Evolutionary conservation across 2,329 filamentous ascomycete species (phyloP).

Genomic region (Leptographium flavum): DNA sequence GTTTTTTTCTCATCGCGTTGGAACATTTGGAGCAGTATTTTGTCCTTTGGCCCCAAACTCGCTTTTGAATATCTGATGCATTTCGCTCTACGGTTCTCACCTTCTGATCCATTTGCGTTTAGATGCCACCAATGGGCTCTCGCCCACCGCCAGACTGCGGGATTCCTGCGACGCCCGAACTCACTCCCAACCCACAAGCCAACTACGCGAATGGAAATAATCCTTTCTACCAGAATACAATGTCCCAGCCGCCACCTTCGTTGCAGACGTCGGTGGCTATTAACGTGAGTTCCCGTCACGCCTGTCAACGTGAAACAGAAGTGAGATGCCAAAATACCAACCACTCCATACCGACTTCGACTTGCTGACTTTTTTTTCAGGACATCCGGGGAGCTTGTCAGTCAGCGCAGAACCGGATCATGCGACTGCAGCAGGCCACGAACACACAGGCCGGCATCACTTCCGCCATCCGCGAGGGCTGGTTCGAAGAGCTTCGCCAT

Average conservation of each 20-base stretch:
- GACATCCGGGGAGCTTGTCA: conserved; percentile 9
- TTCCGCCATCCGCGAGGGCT: conserved; percentile 2
- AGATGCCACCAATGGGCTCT: neutral
- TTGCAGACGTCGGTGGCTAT: neutral
- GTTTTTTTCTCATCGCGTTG: neutral
- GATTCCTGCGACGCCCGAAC: neutral
- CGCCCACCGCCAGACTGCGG: neutral
- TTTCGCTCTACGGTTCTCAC: neutral
- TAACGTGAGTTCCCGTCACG: neutral
- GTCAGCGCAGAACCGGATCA: conserved; percentile 10
- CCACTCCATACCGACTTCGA: no score
- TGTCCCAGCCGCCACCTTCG: neutral
- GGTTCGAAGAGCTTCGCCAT: conserved; percentile 8
- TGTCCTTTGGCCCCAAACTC: neutral
- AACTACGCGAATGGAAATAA: neutral
- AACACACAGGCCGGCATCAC: conserved; percentile 11
- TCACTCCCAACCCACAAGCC: neutral
- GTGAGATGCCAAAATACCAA: no score
- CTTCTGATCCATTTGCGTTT: neutral
- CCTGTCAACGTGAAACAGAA: no score
- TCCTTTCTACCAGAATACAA: neutral
- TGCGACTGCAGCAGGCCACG: conserved; percentile 11
- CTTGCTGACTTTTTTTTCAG: neutral
- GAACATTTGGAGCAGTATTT: neutral
- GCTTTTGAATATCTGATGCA: neutral